Evolutionary conservation across 129 eudicot species (phyloP), one percentile per base, ranked within the genome.

Genomic region (Ambrosia trifida): DNA sequence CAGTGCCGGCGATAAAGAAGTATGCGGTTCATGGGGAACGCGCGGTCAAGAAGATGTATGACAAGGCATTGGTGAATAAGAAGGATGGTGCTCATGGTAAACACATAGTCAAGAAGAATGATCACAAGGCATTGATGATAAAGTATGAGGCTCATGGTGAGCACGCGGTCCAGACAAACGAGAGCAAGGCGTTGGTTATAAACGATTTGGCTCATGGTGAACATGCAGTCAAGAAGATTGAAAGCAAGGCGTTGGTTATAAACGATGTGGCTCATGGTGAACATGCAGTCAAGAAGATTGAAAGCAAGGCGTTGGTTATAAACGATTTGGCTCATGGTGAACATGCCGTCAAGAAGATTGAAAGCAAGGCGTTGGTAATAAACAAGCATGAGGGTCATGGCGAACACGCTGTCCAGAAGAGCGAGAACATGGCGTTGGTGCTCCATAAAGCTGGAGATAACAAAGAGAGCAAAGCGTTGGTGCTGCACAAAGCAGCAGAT

Each of bases 361-460:
- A 36, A 0, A 40, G 6, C 44, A 40, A 5, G 44, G 44, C 44
- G 44, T 10, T 40, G 2, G 44, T 46, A n/a, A 68, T 20, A 83
- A 38, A 38, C 8, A 9, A n/a, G n/a, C n/a, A 38, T 6, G 43
- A 1, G 43, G 43, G 2, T 38, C 43, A 38, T 38, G 43, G 43
- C 43, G 78, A 64, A 31, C 79, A 36, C 30, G 69, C 53, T 57
- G 66, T 10, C 65, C 30, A 64, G 71, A 75, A 38, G 62, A 8
- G 0, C 2, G 16, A 46, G 5, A 8, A 2, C 3, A 47, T 72
- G 78, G 68, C 32, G 7, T 12, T 47, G 17, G 49, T 54, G n/a
- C n/a, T n/a, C n/a, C n/a, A n/a, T n/a, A n/a, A n/a, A n/a, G n/a
- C n/a, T n/a, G n/a, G n/a, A n/a, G n/a, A n/a, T n/a, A n/a, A n/a